These are phyloP conservation scores for Citrus sp. DNA, from an alignment of 345 rosid species.

Conservation along the genomic window DNA sequence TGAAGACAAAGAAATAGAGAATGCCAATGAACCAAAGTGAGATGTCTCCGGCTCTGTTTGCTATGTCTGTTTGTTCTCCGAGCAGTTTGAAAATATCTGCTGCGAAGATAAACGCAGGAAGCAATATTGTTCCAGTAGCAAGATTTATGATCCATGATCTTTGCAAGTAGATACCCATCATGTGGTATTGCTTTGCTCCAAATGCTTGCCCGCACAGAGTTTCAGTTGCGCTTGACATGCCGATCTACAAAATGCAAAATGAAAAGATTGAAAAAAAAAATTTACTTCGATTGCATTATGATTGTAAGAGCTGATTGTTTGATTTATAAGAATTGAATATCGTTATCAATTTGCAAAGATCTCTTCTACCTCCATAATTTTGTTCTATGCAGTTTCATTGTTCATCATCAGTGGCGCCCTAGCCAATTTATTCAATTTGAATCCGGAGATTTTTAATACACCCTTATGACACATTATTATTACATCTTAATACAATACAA, in stretches of 20 bases:
- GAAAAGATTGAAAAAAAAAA: neutral
- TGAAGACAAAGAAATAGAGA: neutral
- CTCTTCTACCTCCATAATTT: neutral
- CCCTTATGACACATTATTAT: too few species aligned
- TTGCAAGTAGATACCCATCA: constrained; percentile 18
- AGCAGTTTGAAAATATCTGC: neutral
- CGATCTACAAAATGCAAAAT: neutral
- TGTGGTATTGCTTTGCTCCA: constrained; percentile 16
- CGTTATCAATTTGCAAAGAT: neutral
- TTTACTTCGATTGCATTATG: constrained; percentile 22
- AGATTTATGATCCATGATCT: constrained; percentile 10
- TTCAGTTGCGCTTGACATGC: constrained; percentile 19
- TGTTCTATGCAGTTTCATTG: too few species aligned
- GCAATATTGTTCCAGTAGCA: neutral
- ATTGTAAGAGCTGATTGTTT: too few species aligned
- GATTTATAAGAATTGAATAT: neutral
- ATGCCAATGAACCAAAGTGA: constrained; percentile 8
- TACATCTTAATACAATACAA: too few species aligned
- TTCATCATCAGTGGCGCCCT: too few species aligned
- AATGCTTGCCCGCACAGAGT: constrained; percentile 19
- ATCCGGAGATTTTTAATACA: too few species aligned
- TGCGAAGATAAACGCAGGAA: neutral
- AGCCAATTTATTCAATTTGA: neutral
- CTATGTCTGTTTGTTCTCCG: constrained; percentile 1
- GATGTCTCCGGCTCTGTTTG: neutral